phyloP scores from a whole-genome alignment of 225 moss, liverwort and hornwort species.

The Pseudoscleropodium purum region DNA sequence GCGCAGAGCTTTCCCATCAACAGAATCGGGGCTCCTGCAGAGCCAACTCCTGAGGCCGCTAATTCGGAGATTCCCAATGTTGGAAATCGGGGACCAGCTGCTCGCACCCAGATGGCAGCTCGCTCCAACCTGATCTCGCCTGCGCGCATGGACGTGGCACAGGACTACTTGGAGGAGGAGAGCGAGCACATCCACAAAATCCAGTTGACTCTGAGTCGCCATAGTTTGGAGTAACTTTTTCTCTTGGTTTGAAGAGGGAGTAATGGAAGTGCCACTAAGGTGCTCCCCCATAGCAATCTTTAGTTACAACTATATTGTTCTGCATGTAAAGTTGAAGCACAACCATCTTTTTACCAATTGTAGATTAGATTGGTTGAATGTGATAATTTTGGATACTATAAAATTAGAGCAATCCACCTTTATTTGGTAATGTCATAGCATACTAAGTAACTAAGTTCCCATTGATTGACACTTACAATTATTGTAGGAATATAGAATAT shows the following conservation, averaged over 20 bases:
- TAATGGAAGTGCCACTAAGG: neutral
- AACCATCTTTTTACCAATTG: too few species aligned
- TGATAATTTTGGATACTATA: neutral
- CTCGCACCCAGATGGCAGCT: too few species aligned
- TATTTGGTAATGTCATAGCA: accelerated
- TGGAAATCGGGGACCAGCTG: neutral
- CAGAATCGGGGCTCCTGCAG: neutral
- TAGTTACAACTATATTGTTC: neutral
- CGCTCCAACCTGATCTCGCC: too few species aligned
- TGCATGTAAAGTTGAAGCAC: too few species aligned
- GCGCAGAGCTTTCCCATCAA: neutral
- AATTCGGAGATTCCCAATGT: neutral
- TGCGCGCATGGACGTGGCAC: neutral
- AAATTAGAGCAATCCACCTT: neutral
- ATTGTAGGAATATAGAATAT: neutral
- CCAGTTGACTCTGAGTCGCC: neutral
- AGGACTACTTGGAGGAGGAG: neutral
- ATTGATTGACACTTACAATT: neutral
- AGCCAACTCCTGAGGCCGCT: neutral
- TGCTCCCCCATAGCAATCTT: too few species aligned
- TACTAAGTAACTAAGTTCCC: neutral
- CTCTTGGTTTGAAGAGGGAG: neutral
- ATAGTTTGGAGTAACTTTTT: neutral
- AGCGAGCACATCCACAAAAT: neutral
- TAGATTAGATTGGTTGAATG: neutral